Evolutionary conservation across 2,329 filamentous ascomycete species (phyloP).

Genomic region (Colletotrichum orchidophilum): DNA sequence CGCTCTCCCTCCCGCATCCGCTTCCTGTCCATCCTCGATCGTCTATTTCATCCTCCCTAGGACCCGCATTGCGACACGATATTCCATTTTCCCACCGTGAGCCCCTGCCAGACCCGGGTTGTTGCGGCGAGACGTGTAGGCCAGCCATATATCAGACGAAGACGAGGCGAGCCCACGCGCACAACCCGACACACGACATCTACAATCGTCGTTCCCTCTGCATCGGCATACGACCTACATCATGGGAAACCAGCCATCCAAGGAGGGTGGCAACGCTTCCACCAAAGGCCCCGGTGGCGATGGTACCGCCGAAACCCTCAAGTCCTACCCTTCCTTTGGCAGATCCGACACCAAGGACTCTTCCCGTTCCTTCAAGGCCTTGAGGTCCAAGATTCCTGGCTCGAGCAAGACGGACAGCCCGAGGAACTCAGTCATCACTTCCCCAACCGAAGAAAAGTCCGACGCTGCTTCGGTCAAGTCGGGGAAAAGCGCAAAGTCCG

Average conservation of each 20-base stretch:
- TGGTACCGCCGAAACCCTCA: conserved; percentile 65
- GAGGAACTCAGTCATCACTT: conserved; percentile 75
- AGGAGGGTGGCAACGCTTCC: conserved; percentile 59
- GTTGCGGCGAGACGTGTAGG: conserved; percentile 36
- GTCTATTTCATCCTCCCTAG: conserved; percentile 64
- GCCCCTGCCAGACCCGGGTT: conserved; percentile 24
- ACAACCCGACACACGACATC: conserved; percentile 23
- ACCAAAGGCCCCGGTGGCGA: conserved; percentile 59
- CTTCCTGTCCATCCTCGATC: conserved; percentile 59
- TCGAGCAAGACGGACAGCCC: conserved; percentile 80
- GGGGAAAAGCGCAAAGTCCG: conserved; percentile 67
- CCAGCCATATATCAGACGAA: conserved; percentile 38
- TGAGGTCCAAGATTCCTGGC: conserved; percentile 90
- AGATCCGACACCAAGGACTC: conserved; percentile 95
- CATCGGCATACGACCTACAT: conserved; percentile 35
- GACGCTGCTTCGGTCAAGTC: conserved; percentile 82
- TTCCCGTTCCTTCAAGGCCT: conserved; percentile 82
- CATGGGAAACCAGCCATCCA: conserved; percentile 83
- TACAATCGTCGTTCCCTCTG: background rate
- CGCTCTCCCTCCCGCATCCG: conserved; percentile 54
- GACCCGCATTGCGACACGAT: conserved; percentile 13
- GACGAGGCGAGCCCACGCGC: conserved; percentile 28
- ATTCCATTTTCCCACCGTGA: conserved; percentile 5
- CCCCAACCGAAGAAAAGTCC: conserved; percentile 75
- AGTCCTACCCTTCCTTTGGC: conserved; percentile 91